phyloP scores from a whole-genome alignment of 768 basidiomycete genomes.

The Leccinellum rugosiceps region DNA sequence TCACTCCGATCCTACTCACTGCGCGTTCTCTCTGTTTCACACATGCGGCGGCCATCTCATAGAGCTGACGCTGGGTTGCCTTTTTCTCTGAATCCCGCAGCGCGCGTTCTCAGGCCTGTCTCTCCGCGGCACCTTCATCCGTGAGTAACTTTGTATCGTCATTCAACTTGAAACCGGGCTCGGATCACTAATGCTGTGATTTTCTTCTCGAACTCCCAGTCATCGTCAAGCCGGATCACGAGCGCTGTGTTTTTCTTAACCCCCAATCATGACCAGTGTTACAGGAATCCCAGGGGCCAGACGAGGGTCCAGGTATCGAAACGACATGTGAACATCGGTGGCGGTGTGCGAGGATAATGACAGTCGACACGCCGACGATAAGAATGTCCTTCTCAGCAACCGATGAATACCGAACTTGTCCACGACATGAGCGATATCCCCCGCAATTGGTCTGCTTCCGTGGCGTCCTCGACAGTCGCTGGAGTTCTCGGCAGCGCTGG shows the following conservation, averaged over 20 bases:
- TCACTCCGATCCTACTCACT: background rate
- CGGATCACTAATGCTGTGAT: background rate
- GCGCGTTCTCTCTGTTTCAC: background rate
- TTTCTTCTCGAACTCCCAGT: background rate
- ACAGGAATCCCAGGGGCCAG: background rate
- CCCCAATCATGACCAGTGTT: background rate
- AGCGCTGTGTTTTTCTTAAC: background rate
- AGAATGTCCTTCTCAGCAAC: background rate
- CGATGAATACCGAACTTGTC: background rate
- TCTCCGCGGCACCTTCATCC: background rate
- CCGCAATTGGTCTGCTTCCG: background rate
- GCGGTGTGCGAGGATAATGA: background rate
- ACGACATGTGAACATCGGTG: conserved; percentile 1
- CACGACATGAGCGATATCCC: background rate
- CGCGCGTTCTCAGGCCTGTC: background rate
- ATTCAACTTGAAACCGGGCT: background rate
- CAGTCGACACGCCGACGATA: background rate
- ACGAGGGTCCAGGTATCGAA: background rate
- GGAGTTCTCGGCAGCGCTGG: conserved; percentile 4
- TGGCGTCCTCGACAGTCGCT: background rate
- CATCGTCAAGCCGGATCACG: background rate
- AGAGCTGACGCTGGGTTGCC: background rate
- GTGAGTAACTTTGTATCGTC: background rate
- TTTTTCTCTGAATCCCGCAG: background rate
- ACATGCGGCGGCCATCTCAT: background rate